phyloP scores from a whole-genome alignment of 352 stramenopile genomes.

The Globisporangium okanoganense region DNA sequence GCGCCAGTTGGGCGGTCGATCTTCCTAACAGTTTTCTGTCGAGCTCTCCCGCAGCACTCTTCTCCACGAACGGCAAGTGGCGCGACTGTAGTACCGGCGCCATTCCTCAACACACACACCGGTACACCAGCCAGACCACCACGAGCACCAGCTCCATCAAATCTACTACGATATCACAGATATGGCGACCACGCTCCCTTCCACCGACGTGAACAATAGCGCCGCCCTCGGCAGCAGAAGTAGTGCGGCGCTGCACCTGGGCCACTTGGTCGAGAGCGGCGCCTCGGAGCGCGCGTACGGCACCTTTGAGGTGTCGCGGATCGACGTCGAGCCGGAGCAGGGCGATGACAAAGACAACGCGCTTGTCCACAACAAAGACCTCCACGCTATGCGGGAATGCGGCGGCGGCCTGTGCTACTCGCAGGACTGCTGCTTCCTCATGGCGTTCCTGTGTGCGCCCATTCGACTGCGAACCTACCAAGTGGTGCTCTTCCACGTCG shows the following conservation, averaged over 20 bases:
- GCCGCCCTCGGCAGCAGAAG: neutral
- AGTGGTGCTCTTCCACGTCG: conserved; percentile 47
- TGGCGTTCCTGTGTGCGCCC: conserved; percentile 45
- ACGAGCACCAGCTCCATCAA: neutral
- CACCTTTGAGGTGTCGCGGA: conserved; percentile 66
- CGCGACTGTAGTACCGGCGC: no score
- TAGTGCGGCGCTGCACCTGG: conserved; percentile 1
- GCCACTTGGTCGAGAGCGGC: conserved; percentile 19
- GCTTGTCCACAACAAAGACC: conserved; percentile 14
- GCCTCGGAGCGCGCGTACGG: conserved; percentile 50
- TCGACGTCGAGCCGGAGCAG: conserved; percentile 49
- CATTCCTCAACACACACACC: no score
- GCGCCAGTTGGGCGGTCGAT: neutral
- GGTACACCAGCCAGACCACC: no score
- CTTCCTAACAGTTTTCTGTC: neutral
- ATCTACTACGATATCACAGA: neutral
- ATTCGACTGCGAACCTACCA: conserved; percentile 58
- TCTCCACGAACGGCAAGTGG: no score
- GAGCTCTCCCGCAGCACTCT: neutral
- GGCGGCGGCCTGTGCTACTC: conserved; percentile 16
- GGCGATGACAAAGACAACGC: neutral
- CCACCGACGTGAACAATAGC: neutral
- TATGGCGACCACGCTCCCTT: neutral
- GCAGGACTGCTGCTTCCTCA: conserved; percentile 48
- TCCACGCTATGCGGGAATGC: conserved; percentile 5